Evolutionary conservation across 2,329 filamentous ascomycete genomes (phyloP).

Genomic region (Sclerotiophoma versabilis): DNA sequence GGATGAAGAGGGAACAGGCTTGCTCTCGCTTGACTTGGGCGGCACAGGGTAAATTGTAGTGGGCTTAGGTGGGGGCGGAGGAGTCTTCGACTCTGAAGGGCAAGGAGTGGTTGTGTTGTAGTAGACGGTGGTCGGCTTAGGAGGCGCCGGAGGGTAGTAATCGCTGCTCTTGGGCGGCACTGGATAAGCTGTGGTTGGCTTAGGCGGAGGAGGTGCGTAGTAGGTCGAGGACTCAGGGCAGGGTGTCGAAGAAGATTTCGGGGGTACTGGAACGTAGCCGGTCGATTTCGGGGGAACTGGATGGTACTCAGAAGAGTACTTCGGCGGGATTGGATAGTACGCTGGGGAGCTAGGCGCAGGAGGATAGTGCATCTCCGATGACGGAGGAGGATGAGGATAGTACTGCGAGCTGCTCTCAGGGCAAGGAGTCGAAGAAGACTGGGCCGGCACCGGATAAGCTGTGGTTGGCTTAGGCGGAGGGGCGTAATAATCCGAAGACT

Average conservation of each 20-base stretch:
- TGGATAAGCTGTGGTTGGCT: slow-evolving; percentile 2
- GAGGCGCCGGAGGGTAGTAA: slow-evolving; percentile 1
- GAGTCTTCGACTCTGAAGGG: slow-evolving; percentile 10
- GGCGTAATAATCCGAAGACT: neutral
- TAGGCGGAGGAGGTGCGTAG: slow-evolving; percentile 5
- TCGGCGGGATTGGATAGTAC: slow-evolving; percentile 4
- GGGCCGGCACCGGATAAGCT: neutral
- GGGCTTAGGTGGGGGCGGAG: slow-evolving; percentile 11
- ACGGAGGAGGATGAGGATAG: neutral
- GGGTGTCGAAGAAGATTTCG: slow-evolving; percentile 14
- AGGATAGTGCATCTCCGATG: slow-evolving; percentile 1
- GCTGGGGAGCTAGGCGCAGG: slow-evolving; percentile 7
- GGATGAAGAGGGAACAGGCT: too few species aligned
- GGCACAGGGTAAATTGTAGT: slow-evolving; percentile 14
- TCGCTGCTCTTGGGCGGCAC: slow-evolving; percentile 1
- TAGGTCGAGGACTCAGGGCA: slow-evolving; percentile 12
- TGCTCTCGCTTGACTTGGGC: slow-evolving; percentile 3
- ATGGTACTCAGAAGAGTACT: neutral
- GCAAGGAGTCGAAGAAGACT: slow-evolving; percentile 3
- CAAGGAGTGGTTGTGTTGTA: slow-evolving; percentile 14
- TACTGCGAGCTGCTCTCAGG: slow-evolving; percentile 18
- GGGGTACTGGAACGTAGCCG: neutral
- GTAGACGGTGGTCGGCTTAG: slow-evolving; percentile 15
- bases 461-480: slow-evolving; percentile 4
- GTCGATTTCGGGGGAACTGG: neutral